Evolutionary conservation across 495 filamentous ascomycete genomes (phyloP), one percentile per base, ranked within the genome.

Genomic region (Podospora pseudoanserina): DNA sequence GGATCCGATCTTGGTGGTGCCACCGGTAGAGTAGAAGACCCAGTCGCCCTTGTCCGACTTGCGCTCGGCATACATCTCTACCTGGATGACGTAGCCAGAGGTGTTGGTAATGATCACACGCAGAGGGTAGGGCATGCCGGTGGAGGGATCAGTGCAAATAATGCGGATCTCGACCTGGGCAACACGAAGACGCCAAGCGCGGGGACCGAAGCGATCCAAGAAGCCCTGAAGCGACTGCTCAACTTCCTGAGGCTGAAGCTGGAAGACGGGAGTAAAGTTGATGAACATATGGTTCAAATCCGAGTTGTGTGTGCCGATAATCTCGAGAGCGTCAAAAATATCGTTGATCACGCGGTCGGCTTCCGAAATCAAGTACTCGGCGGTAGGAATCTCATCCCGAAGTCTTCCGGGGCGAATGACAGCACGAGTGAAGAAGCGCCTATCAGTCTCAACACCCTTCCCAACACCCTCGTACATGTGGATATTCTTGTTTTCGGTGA

Each of bases 211-310:
- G 63, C 95, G 91, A 72, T 98, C 95, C 65, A 99, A 81, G 86
- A 99, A 98, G 44, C 95, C 94, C 74, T 89, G 92, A 58, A 99
- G 86, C 16, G 95, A 95, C 79, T 96, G 87, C 80, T 98, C 93
- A 32, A 99, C 93, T 81, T 97, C 94, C 65, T 88, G 79, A 13
- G 95, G 93, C 76, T 91, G 83, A 53, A 99, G 86, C 74, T 93
- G 92, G 88, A 99, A 98, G 63, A 97, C 91, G 13, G 90, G 90
- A 0, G 91, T 92, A 84, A 99, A 99, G 86, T 99, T 97, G 84
- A 99, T 93, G 86, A 98, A 99, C 86, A 99, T 97, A 83, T 99
- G 96, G 84, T 99, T 99, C 73, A 99, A 85, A 85, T 99, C 95
- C 60, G 95, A 97, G 85, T 97, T 94, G 86, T 96, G 98, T 86